Conservation (phyloP, 2,329 filamentous ascomycete species). For the Penicillium italicum region DNA sequence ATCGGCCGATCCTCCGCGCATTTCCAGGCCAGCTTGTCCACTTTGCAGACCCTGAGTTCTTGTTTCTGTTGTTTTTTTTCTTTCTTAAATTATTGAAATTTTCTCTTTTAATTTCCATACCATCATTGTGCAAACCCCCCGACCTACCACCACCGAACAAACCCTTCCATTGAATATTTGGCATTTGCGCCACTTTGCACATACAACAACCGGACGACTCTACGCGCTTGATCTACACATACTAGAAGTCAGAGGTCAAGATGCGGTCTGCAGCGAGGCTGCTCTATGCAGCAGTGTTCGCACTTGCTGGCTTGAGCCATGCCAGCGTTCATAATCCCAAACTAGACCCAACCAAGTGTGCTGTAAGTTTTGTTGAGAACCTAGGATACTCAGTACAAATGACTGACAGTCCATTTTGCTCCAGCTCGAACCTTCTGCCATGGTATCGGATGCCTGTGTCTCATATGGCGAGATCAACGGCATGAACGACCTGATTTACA, state of each 20-base stretch:
- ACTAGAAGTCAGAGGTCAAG: constrained; percentile 7
- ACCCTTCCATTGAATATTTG: not conserved
- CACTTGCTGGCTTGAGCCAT: constrained; percentile 52
- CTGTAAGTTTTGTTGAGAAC: constrained; percentile 46
- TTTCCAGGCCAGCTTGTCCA: constrained; percentile 13
- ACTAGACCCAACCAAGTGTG: constrained; percentile 47
- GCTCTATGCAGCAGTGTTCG: constrained; percentile 62
- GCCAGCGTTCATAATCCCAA: constrained; percentile 43
- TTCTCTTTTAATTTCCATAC: not conserved
- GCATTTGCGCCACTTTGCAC: constrained; percentile 4
- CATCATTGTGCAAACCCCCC: not conserved
- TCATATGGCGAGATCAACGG: constrained; percentile 87
- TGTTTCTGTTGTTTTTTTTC: not conserved
- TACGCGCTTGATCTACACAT: not conserved
- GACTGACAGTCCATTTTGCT: constrained; percentile 10
- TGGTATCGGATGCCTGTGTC: constrained; percentile 90
- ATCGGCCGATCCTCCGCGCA: constrained; percentile 9
- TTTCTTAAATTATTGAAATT: not conserved
- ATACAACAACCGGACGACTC: not conserved
- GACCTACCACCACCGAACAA: not conserved
- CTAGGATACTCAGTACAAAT: not conserved
- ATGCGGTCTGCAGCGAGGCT: constrained; percentile 55
- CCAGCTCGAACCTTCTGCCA: constrained; percentile 82
- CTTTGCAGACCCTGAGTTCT: constrained; percentile 1
- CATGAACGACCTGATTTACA: constrained; percentile 73